Conservation (phyloP, 805 yeast species). For the Sungouiella thailandica region DNA sequence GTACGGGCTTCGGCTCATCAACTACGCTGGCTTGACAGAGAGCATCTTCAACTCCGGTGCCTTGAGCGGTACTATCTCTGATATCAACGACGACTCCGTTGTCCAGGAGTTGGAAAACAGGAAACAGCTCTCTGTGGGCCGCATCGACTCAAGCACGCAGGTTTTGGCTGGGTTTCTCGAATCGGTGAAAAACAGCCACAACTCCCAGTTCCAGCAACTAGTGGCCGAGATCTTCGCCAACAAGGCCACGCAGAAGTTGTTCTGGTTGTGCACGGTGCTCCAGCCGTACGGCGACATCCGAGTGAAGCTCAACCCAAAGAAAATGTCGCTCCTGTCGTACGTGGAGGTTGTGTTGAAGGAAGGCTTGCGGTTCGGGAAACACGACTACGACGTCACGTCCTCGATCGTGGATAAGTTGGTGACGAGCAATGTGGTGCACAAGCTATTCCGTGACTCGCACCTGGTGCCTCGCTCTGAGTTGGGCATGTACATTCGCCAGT, state of each 20-base stretch:
- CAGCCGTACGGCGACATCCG: slow-evolving; percentile 42
- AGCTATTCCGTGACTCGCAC: slow-evolving; percentile 10
- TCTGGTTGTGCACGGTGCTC: slow-evolving; percentile 49
- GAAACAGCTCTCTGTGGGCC: slow-evolving; percentile 10
- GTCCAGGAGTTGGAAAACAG: slow-evolving; percentile 14
- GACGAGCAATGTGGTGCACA: slow-evolving; percentile 14
- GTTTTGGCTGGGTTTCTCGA: slow-evolving; percentile 16
- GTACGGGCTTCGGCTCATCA: slow-evolving; percentile 58
- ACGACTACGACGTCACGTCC: slow-evolving; percentile 48
- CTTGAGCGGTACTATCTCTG: slow-evolving; percentile 12
- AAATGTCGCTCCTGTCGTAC: slow-evolving; percentile 32
- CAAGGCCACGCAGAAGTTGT: slow-evolving; percentile 17
- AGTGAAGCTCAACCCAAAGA: slow-evolving; percentile 36
- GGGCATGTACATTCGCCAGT: slow-evolving; percentile 55
- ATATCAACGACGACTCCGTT: slow-evolving; percentile 13
- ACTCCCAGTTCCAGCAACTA: neutral
- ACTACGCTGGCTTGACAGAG: slow-evolving; percentile 49
- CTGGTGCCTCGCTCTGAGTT: slow-evolving; percentile 46
- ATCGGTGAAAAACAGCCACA: neutral
- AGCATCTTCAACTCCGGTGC: slow-evolving; percentile 48
- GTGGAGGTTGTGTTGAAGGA: slow-evolving; percentile 54
- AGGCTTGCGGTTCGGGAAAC: slow-evolving; percentile 62
- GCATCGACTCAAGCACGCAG: slow-evolving; percentile 20
- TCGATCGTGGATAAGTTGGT: slow-evolving; percentile 29
- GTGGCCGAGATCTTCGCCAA: slow-evolving; percentile 5